A percentile compares a stretch with the other conserved stretches of the same genome.
Evolutionary conservation across 2,329 filamentous ascomycete genomes (phyloP).

Genomic region (Fusarium albosuccineum): DNA sequence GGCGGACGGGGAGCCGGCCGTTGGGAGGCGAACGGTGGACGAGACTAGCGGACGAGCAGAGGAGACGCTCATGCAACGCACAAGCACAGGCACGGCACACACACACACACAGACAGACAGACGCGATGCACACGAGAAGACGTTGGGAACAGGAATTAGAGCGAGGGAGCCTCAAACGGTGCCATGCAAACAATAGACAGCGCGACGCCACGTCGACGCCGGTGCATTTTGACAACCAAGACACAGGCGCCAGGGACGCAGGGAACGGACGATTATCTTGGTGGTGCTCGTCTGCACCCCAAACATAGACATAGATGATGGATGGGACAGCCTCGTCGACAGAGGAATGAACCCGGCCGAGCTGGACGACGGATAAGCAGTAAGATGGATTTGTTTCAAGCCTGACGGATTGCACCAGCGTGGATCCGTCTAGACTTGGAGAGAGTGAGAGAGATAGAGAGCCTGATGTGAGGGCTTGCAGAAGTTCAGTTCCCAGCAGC

Average conservation of each 20-base stretch:
- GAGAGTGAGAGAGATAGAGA: background rate
- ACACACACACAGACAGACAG: no score
- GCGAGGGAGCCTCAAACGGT: constrained; percentile 30
- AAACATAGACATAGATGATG: background rate
- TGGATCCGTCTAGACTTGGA: background rate
- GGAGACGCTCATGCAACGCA: background rate
- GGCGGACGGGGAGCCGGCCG: constrained; percentile 28
- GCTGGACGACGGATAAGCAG: constrained; percentile 27
- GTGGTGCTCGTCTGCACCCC: background rate
- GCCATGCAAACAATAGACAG: constrained; percentile 39
- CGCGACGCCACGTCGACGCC: constrained; percentile 34
- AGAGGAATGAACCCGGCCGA: constrained; percentile 30
- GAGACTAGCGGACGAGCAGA: constrained; percentile 5
- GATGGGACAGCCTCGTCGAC: constrained; percentile 13
- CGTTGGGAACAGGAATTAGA: constrained; percentile 24
- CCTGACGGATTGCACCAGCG: constrained; percentile 6
- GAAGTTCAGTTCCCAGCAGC: no score
- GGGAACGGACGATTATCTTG: constrained; percentile 18
- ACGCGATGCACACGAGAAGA: constrained; percentile 1
- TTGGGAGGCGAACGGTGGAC: constrained; percentile 34
- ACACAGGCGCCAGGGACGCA: constrained; percentile 15
- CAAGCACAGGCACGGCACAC: background rate
- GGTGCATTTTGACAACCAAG: constrained; percentile 12
- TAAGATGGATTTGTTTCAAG: constrained; percentile 25
- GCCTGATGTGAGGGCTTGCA: no score